Conservation (phyloP, 1,284 basidiomycete genomes). For the Trichosporon inkin region DNA sequence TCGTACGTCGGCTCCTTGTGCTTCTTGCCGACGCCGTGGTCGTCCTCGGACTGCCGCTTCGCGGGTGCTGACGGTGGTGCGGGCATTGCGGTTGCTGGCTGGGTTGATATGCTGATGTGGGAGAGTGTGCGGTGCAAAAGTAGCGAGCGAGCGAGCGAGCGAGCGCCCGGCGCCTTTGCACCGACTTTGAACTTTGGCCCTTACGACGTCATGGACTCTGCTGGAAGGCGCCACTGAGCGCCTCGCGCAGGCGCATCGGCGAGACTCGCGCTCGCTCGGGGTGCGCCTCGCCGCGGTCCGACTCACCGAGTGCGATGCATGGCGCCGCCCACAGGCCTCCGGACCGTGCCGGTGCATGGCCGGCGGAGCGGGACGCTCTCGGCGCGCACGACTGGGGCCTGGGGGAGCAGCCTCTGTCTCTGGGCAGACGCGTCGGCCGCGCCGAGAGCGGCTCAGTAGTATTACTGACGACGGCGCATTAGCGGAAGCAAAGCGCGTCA, state of each 20-base stretch:
- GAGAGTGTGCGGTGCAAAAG: not conserved
- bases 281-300: too few species aligned
- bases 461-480: too few species aligned
- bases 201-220: conserved; percentile 4
- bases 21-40: conserved; percentile 29
- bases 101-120: not conserved
- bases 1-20: conserved; percentile 43
- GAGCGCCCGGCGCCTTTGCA: not conserved
- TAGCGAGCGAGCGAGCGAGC: not conserved
- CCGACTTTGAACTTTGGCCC: not conserved
- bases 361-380: too few species aligned
- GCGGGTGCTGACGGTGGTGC: conserved; percentile 12
- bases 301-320: too few species aligned
- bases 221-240: conserved; percentile 4
- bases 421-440: too few species aligned
- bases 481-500: not conserved
- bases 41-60: conserved; percentile 16
- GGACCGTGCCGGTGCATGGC: too few species aligned
- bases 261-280: not conserved
- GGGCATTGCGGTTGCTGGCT: not conserved
- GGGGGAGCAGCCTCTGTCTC: too few species aligned
- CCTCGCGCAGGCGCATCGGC: not conserved
- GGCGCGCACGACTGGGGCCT: too few species aligned
- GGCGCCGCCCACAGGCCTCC: too few species aligned
- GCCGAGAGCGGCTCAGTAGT: too few species aligned